Percentiles rank a stretch among this genome's conserved stretches.
phyloP scores from a whole-genome alignment of 768 basidiomycete genomes.

The Leccinum rimulosum region DNA sequence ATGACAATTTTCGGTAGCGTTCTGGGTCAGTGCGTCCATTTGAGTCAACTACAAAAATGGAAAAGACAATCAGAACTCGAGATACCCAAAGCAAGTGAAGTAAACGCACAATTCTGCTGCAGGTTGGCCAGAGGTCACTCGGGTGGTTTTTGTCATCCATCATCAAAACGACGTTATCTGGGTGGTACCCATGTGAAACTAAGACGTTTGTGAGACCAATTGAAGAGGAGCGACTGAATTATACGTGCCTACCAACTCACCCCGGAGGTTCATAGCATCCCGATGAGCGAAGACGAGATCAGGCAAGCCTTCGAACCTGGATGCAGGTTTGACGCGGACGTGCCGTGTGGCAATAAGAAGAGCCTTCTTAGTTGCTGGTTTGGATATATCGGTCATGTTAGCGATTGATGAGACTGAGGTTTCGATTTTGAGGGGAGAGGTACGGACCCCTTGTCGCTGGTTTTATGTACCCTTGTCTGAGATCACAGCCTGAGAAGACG shows the following conservation, averaged over 20 bases:
- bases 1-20: too few relatives aligned
- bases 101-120: background rate
- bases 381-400: background rate
- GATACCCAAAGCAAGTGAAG: background rate
- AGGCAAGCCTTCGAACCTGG: background rate
- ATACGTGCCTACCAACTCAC: background rate
- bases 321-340: background rate
- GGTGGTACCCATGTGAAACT: background rate
- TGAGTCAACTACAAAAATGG: slow-evolving; percentile 27
- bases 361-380: background rate
- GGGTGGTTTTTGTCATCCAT: background rate
- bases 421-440: background rate
- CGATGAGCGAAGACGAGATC: background rate
- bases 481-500: background rate
- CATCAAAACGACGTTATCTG: background rate
- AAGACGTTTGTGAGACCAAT: background rate
- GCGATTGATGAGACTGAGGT: background rate
- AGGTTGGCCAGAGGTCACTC: background rate
- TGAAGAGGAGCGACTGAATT: background rate
- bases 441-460: background rate
- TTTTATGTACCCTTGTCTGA: background rate
- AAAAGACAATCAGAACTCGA: background rate
- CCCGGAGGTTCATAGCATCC: background rate
- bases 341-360: background rate
- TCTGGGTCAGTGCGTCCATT: slow-evolving; percentile 26